Percentiles rank a stretch among this genome's conserved stretches.
Evolutionary conservation across 176 grass and related monocot species (phyloP).

Genomic region (Luzula sylvatica): DNA sequence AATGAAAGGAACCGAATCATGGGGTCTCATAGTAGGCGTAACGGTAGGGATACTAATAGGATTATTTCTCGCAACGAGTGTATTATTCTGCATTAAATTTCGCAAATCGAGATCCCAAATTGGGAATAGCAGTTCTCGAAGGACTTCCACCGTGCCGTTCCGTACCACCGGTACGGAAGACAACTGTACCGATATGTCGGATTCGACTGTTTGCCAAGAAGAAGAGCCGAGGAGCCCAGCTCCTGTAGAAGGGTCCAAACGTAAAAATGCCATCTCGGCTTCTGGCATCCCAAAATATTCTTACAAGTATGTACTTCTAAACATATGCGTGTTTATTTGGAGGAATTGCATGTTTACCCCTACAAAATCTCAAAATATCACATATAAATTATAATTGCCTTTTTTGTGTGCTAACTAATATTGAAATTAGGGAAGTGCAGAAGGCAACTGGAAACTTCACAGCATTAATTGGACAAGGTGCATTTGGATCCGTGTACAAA

Average conservation of each 20-base stretch:
- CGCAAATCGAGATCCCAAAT: slow-evolving; percentile 41
- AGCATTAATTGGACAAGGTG: slow-evolving; percentile 74
- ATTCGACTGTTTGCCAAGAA: slow-evolving; percentile 31
- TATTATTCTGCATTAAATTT: slow-evolving; percentile 56
- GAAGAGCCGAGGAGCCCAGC: slow-evolving; percentile 16
- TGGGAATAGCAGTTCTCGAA: slow-evolving; percentile 65
- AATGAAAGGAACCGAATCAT: slow-evolving; percentile 39
- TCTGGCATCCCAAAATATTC: slow-evolving; percentile 92
- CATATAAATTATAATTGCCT: too few species aligned
- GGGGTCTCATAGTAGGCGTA: slow-evolving; percentile 57
- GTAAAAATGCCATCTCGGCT: slow-evolving; percentile 50
- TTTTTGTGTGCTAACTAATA: not conserved
- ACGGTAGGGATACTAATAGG: slow-evolving; percentile 67
- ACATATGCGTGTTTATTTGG: too few species aligned
- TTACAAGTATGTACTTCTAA: slow-evolving; percentile 82
- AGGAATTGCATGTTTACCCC: too few species aligned
- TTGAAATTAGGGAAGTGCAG: slow-evolving; percentile 64
- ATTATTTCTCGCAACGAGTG: slow-evolving; percentile 51
- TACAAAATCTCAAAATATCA: too few species aligned
- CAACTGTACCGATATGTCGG: slow-evolving; percentile 34
- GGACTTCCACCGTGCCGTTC: slow-evolving; percentile 53
- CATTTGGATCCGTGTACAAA: slow-evolving; percentile 93
- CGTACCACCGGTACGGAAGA: slow-evolving; percentile 44
- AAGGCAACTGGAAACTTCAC: slow-evolving; percentile 90
- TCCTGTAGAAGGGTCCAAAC: slow-evolving; percentile 40